phyloP scores from a whole-genome alignment of 2,329 filamentous ascomycete genomes.

The Lasiodiplodia hormozganensis region DNA sequence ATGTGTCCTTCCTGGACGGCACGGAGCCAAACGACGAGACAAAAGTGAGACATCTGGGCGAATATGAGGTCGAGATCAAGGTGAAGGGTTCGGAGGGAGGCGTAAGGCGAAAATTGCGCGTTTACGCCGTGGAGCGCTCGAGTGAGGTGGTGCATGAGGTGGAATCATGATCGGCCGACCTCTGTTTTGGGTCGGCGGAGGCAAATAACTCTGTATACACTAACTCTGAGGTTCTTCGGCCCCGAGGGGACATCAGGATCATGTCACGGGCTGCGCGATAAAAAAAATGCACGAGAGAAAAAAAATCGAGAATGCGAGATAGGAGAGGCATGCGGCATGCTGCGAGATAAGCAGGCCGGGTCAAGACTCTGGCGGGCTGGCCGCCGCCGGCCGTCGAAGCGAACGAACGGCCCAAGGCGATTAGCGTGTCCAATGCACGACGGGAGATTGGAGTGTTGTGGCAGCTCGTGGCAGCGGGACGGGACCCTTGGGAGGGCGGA shows the following conservation, averaged over 20 bases:
- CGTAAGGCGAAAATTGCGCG: constrained; percentile 10
- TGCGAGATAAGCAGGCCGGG: constrained; percentile 10
- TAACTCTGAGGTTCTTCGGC: constrained; percentile 13
- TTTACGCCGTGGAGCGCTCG: not conserved
- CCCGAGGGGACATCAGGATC: not conserved
- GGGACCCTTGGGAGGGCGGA: not conserved
- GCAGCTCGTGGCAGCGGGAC: not conserved
- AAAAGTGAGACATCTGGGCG: constrained; percentile 61
- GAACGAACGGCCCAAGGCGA: not conserved
- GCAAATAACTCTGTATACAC: not conserved
- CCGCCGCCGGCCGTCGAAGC: not conserved
- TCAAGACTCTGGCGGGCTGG: not conserved
- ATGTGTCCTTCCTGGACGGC: constrained; percentile 57
- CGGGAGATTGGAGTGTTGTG: constrained; percentile 8
- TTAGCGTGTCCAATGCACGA: not conserved
- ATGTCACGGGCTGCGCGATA: constrained; percentile 19
- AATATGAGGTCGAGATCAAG: constrained; percentile 59
- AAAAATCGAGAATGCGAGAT: not conserved
- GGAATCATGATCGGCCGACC: constrained; percentile 21
- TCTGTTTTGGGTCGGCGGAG: not conserved
- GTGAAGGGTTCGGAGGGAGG: constrained; percentile 49
- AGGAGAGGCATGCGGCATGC: not conserved
- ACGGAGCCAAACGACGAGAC: constrained; percentile 35
- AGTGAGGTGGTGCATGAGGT: constrained; percentile 21
- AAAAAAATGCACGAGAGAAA: not conserved